A percentile compares a stretch with the other conserved stretches of the same genome.
phyloP scores from a whole-genome alignment of 305 asterid species.

The Solanum hybrid region DNA sequence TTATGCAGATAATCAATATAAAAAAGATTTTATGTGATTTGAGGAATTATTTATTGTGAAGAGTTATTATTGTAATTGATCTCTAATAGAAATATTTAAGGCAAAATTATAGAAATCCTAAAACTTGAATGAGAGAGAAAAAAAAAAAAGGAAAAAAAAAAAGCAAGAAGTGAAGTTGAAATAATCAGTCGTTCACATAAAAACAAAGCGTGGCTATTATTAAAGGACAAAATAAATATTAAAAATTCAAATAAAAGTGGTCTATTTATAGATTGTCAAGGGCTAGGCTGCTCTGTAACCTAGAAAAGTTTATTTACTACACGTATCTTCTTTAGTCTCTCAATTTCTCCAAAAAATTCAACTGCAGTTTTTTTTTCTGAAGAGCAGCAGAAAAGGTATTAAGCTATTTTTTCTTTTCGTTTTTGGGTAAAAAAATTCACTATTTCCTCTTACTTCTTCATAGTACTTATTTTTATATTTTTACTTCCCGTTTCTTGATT shows the following conservation, averaged over 20 bases:
- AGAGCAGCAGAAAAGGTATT: not conserved
- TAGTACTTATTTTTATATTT: not conserved
- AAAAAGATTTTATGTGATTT: not conserved
- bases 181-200: too few relatives aligned
- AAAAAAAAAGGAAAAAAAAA: too few relatives aligned
- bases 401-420: not conserved
- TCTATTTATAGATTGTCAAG: not conserved
- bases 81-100: not conserved
- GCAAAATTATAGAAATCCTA: not conserved
- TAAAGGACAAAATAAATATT: too few relatives aligned
- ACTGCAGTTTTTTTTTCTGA: not conserved
- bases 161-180: too few relatives aligned
- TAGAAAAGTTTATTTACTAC: not conserved
- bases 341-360: not conserved
- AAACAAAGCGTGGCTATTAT: too few relatives aligned
- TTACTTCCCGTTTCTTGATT: not conserved
- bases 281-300: not conserved
- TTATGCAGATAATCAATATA: not conserved
- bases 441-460: not conserved
- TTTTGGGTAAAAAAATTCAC: not conserved
- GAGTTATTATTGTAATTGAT: not conserved
- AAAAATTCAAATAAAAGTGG: not conserved
- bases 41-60: not conserved
- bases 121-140: too few relatives aligned
- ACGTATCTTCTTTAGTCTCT: not conserved